These are phyloP conservation scores for Melanomma pulvis-pyrius DNA, from an alignment of 495 filamentous ascomycete species.

Conservation along the genomic window DNA sequence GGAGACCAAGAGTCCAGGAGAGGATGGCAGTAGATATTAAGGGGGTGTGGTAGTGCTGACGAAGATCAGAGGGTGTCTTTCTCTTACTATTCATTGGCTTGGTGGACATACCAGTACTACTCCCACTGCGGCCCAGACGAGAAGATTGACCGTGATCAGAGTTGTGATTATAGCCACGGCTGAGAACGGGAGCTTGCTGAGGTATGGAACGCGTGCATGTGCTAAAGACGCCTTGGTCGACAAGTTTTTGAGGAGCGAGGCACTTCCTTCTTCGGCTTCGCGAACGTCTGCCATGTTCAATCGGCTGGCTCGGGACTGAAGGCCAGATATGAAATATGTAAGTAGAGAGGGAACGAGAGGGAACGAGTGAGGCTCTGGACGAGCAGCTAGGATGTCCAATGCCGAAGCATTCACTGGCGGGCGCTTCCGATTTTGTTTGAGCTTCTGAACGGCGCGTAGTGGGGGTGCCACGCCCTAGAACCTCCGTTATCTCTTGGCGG, in stretches of 20 bases:
- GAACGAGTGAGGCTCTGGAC: not conserved
- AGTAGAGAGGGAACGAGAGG: not conserved
- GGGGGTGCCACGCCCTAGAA: slow-evolving; percentile 13
- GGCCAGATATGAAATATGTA: not conserved
- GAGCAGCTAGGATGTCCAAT: not conserved
- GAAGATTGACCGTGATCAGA: slow-evolving; percentile 65
- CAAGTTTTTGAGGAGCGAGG: slow-evolving; percentile 16
- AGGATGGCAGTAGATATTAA: slow-evolving; percentile 79
- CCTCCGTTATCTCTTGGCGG: slow-evolving; percentile 19
- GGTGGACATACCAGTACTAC: slow-evolving; percentile 60
- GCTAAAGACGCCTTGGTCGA: slow-evolving; percentile 39
- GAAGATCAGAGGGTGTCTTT: not conserved
- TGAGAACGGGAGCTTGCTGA: slow-evolving; percentile 58
- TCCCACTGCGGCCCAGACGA: slow-evolving; percentile 73
- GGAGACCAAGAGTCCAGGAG: slow-evolving; percentile 84
- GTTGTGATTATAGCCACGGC: slow-evolving; percentile 68
- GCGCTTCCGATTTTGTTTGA: not conserved
- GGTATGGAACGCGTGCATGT: slow-evolving; percentile 43
- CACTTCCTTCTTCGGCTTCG: slow-evolving; percentile 1
- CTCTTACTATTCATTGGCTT: slow-evolving; percentile 6
- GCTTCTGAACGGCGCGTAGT: slow-evolving; percentile 10
- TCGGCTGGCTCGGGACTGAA: not conserved
- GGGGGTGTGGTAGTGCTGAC: slow-evolving; percentile 46
- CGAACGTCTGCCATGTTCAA: slow-evolving; percentile 1
- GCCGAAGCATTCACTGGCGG: not conserved